Evolutionary conservation across 2,329 filamentous ascomycete genomes (phyloP).

Genomic region (Aspergillus brasiliensis): DNA sequence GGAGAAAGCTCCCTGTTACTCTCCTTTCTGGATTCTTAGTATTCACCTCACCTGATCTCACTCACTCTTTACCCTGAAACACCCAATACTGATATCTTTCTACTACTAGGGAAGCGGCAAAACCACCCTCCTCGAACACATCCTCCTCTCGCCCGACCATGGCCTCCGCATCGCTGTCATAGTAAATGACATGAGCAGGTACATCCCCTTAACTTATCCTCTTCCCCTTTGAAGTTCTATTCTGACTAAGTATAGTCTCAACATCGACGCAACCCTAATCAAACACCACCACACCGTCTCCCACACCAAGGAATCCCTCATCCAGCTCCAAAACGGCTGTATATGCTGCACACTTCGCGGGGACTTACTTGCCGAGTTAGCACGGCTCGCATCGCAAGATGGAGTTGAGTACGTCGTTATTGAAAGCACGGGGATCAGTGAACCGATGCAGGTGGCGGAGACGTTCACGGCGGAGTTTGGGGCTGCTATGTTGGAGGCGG

Average conservation of each 20-base stretch:
- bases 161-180: conserved; percentile 70
- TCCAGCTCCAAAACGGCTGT: conserved; percentile 71
- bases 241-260: conserved; percentile 49
- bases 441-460: conserved; percentile 73
- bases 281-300: conserved; percentile 57
- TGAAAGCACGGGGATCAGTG: conserved; percentile 71
- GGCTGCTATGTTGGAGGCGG: conserved; percentile 50
- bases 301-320: conserved; percentile 64
- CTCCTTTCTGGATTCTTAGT: conserved; percentile 63
- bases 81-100: background rate
- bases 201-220: conserved; percentile 22
- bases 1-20: conserved; percentile 55
- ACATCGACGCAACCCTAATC: conserved; percentile 66
- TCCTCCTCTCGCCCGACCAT: conserved; percentile 65
- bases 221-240: background rate
- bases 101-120: conserved; percentile 70
- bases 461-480: conserved; percentile 65
- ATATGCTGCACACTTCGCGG: conserved; percentile 76
- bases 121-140: conserved; percentile 69
- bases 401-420: conserved; percentile 72
- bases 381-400: conserved; percentile 62
- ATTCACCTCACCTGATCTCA: conserved; percentile 10
- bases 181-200: conserved; percentile 71
- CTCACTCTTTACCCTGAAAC: background rate
- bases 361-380: conserved; percentile 70